Evolutionary conservation across 208 protist genomes (phyloP), one percentile per base, ranked within the genome.

Genomic region (Zelonia costaricensis): DNA sequence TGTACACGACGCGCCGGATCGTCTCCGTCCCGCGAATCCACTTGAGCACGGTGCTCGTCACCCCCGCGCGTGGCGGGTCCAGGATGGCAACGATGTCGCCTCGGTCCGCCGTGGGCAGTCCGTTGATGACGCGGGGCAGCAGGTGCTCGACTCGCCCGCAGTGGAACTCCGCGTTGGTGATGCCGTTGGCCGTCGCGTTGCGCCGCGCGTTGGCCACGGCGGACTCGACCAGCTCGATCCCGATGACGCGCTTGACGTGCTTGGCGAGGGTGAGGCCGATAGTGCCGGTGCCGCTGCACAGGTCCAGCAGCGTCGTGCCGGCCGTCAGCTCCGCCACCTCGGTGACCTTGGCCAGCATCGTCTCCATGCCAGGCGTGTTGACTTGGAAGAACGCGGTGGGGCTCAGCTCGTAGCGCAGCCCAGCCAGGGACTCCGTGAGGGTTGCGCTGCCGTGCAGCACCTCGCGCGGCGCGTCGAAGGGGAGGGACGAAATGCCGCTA

Each of bases 211-310:
- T 96, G 12, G 74, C 62, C 5, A 98, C 84, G 3, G 95, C 86
- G 2, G 80, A 82, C 46, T 86, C 80, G 15, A 92, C 84, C 2
- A 98, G 79, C 54, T 99, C 97, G 31, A 98, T 86, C 7, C 97
- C 97, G 69, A 98, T 92, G 0, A 99, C 88, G 30, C 78, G 66
- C 51, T 85, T 76, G 23, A 97, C 95, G 47, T 87, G 66, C 42
- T 53, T 56, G 3, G 91, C 76, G 20, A 98, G 75, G 13, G 75
- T 86, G 15, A 97, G 70, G 6, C 97, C 97, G 62, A 99, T 98
- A 9, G 96, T 98, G 18, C 97, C 97, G 3, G 95, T 98, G 20
- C 97, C 97, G 62, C 95, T 98, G 71, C 97, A 99, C 42, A 99
- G 78, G 70, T 99, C 97, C 13, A 98, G 74, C n/a, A 98, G 80